Evolutionary conservation across 2,329 filamentous ascomycete genomes (phyloP).

Genomic region (Aspergillus awamori): DNA sequence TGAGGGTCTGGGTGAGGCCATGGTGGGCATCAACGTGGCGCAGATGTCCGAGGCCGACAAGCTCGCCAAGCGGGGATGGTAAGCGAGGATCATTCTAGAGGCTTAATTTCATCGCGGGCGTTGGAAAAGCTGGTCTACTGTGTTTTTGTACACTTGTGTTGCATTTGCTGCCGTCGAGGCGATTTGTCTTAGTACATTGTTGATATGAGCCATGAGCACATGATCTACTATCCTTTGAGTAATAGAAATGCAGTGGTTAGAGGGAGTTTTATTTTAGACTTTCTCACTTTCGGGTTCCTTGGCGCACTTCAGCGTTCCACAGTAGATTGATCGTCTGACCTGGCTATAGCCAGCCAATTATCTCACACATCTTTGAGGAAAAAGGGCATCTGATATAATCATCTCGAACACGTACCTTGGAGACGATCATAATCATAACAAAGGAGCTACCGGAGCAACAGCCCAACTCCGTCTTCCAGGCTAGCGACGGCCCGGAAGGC

Average conservation of each 20-base stretch:
- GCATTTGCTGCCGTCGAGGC: not conserved
- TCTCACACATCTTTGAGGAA: too few relatives aligned
- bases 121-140: conserved; percentile 20
- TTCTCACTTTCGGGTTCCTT: too few relatives aligned
- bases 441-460: too few relatives aligned
- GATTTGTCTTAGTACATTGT: conserved; percentile 11
- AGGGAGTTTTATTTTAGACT: too few relatives aligned
- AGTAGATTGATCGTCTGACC: too few relatives aligned
- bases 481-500: too few relatives aligned
- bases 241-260: not conserved
- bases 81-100: conserved; percentile 27
- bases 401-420: too few relatives aligned
- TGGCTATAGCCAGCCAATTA: too few relatives aligned
- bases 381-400: too few relatives aligned
- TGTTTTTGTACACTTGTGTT: not conserved
- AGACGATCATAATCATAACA: too few relatives aligned
- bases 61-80: conserved; percentile 86
- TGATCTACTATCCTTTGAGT: not conserved
- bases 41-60: conserved; percentile 78
- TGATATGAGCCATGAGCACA: conserved; percentile 21
- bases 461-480: too few relatives aligned
- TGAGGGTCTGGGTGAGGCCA: conserved; percentile 90
- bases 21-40: conserved; percentile 91
- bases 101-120: conserved; percentile 13
- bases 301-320: too few relatives aligned